Evolutionary conservation across 164 flowering plant species (phyloP), one percentile per base, ranked within the genome.

Genomic region (Dillenia suffruticosa): DNA sequence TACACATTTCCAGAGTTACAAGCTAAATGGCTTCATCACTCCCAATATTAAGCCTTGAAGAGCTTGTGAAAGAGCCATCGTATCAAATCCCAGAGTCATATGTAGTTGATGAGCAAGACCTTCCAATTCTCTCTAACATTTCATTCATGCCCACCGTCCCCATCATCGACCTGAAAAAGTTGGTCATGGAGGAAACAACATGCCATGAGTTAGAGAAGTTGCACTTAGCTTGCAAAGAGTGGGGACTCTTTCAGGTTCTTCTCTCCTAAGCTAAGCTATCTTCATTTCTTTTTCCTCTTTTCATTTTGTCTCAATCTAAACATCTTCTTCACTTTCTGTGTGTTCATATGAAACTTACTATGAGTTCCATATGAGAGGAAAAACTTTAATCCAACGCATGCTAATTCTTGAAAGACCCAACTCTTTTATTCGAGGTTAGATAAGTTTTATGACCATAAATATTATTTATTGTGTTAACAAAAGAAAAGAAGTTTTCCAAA

Each of bases 191-290:
- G 3, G 63, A 74, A 16, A 6, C 49, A 9, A 12, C 44, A 7
- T 56, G 26, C 43, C n/a, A 32, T 43, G 79, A 75, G 54, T 66
- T 80, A 0, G 44, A 73, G 44, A 76, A 67, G 66, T 66, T 80
- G 65, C 73, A 80, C 65, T 62, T 58, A 10, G 61, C 72, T 15
- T 80, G 84, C 77, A 61, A 69, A 57, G 73, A 80, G 22, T 80
- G 78, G 81, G 84, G 84, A 13, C 15, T 76, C 74, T 77, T 77
- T 45, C 80, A 80, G 84, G 84, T 77, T 57, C 22, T 5, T 7
- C 57, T 44, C 40, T 32, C 7, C 40, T 32, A 32, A 32, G 40
- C 40, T 32, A 32, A 4, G 40, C 40, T 5, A 4, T 0, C 40
- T 0, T 32, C 6, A 32, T 32, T 32, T 32, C 6, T 32, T 32